Percentiles rank a stretch among this genome's conserved stretches.
These are phyloP conservation scores for Sporobolomyces pararoseus DNA, from an alignment of 768 basidiomycete genomes.

Conservation along the genomic window DNA sequence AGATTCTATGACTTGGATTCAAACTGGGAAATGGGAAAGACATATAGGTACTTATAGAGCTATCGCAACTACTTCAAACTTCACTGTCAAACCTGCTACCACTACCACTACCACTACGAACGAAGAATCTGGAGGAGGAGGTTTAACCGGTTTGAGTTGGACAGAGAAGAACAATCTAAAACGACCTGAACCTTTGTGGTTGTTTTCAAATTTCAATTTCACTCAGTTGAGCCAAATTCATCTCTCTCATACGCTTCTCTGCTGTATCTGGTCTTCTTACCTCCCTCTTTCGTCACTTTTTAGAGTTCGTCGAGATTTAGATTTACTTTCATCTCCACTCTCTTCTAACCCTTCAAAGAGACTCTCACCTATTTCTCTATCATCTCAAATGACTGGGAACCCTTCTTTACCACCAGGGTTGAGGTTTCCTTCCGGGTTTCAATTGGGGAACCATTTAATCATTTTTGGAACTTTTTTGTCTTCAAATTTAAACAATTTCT, in stretches of 20 bases:
- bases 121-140: background rate
- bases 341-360: constrained; percentile 57
- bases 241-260: background rate
- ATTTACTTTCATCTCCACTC: constrained; percentile 63
- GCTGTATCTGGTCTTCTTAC: background rate
- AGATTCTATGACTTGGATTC: constrained; percentile 67
- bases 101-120: background rate
- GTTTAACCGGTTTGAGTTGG: constrained; percentile 55
- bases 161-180: constrained; percentile 68
- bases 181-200: constrained; percentile 75
- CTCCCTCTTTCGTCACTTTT: constrained; percentile 49
- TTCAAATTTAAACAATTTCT: constrained; percentile 88
- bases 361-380: constrained; percentile 75
- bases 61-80: constrained; percentile 64
- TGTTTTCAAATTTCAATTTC: constrained; percentile 92
- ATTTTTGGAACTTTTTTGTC: constrained; percentile 94
- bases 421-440: constrained; percentile 90
- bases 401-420: constrained; percentile 81
- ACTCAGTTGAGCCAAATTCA: constrained; percentile 41
- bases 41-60: constrained; percentile 95
- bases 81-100: constrained; percentile 11
- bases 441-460: constrained; percentile 84
- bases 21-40: constrained; percentile 73
- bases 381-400: constrained; percentile 71
- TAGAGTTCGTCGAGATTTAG: constrained; percentile 90